phyloP scores from a whole-genome alignment of 352 stramenopile species.

The Pythium dissotocum region DNA sequence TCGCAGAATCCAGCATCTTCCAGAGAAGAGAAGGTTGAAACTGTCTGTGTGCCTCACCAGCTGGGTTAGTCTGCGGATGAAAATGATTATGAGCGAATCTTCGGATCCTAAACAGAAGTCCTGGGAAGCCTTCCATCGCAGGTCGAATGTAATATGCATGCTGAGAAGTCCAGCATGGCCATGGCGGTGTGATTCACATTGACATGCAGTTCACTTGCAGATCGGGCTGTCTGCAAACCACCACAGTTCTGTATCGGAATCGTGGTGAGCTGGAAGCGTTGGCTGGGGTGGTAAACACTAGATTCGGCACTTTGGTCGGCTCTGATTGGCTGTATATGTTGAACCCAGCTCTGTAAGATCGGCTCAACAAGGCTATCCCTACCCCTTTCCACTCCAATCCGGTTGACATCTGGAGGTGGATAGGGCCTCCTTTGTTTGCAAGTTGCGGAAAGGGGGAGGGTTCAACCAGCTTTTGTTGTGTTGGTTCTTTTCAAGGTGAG shows the following conservation, averaged over 20 bases:
- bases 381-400: slow-evolving; percentile 24
- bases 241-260: slow-evolving; percentile 2
- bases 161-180: too few relatives aligned
- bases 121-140: too few relatives aligned
- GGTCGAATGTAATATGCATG: too few relatives aligned
- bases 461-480: slow-evolving; percentile 23
- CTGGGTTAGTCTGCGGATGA: neutral
- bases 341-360: neutral
- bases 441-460: slow-evolving; percentile 6
- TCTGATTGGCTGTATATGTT: slow-evolving; percentile 9
- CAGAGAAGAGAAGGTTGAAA: neutral
- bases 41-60: neutral
- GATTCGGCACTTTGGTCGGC: neutral
- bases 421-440: neutral
- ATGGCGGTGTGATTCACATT: too few relatives aligned
- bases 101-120: neutral
- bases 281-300: slow-evolving; percentile 5
- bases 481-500: slow-evolving; percentile 11
- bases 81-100: neutral
- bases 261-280: slow-evolving; percentile 12
- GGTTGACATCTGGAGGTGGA: slow-evolving; percentile 24
- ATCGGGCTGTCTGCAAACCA: too few relatives aligned
- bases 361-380: neutral
- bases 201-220: too few relatives aligned
- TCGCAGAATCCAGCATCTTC: slow-evolving; percentile 20